These are phyloP conservation scores for Talaromyces sp. DNA, from an alignment of 2,329 filamentous ascomycete species.

Conservation along the genomic window DNA sequence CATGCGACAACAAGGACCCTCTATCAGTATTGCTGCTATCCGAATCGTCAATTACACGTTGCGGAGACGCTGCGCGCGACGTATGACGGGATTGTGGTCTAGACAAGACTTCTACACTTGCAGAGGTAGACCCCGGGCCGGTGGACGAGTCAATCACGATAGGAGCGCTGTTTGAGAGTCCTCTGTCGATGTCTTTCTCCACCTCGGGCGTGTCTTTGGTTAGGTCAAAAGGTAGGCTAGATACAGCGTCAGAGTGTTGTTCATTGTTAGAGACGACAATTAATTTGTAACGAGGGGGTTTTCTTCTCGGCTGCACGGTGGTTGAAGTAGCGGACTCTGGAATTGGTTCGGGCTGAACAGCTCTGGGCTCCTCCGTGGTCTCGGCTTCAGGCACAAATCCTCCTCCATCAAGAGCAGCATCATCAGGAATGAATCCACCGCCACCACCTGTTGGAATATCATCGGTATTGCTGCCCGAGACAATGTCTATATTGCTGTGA, in stretches of 20 bases:
- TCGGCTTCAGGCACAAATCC: not conserved
- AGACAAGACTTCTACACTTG: constrained; percentile 22
- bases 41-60: constrained; percentile 18
- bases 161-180: constrained; percentile 17
- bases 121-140: constrained; percentile 17
- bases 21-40: constrained; percentile 35
- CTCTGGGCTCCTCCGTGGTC: not conserved
- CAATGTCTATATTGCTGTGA: not conserved
- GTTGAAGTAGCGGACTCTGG: not conserved
- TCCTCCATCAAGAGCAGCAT: not conserved
- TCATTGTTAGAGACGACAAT: constrained; percentile 2
- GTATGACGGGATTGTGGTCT: constrained; percentile 13
- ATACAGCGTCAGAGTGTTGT: not conserved
- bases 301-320: not conserved
- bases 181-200: constrained; percentile 5
- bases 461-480: constrained; percentile 1
- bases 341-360: not conserved
- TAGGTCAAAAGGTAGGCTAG: not conserved
- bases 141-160: constrained; percentile 22
- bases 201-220: not conserved
- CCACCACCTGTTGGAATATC: not conserved
- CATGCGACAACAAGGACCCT: constrained; percentile 53
- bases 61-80: constrained; percentile 11
- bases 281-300: constrained; percentile 4
- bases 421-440: not conserved